A percentile compares a stretch with the other conserved stretches of the same genome.
These are phyloP conservation scores for Elsinoe ampelina DNA, from an alignment of 2,329 filamentous ascomycete genomes.

Conservation along the genomic window DNA sequence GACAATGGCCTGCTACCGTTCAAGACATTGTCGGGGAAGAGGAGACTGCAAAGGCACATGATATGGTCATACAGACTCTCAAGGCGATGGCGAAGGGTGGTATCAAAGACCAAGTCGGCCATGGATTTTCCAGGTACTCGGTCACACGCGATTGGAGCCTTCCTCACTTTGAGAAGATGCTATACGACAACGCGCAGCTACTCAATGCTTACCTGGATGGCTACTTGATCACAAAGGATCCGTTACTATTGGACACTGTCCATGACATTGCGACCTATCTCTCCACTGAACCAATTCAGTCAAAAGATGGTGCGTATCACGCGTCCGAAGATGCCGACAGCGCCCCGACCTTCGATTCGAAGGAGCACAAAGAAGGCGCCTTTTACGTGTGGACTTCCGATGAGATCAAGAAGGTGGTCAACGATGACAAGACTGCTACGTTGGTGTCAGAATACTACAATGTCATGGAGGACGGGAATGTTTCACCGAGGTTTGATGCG, in stretches of 20 bases:
- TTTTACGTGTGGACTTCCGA: slow-evolving; percentile 91
- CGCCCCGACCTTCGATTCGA: slow-evolving; percentile 60
- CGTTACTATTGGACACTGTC: slow-evolving; percentile 67
- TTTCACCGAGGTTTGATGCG: slow-evolving; percentile 70
- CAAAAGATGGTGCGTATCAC: slow-evolving; percentile 64
- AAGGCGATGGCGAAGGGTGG: slow-evolving; percentile 65
- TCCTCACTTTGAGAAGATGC: slow-evolving; percentile 95
- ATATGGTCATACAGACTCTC: slow-evolving; percentile 74
- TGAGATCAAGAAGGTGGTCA: slow-evolving; percentile 64
- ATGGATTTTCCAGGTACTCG: slow-evolving; percentile 76
- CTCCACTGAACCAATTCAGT: slow-evolving; percentile 58
- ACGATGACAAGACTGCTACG: slow-evolving; percentile 59
- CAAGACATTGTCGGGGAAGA: slow-evolving; percentile 77
- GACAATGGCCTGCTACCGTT: slow-evolving; percentile 61
- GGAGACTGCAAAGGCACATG: slow-evolving; percentile 62
- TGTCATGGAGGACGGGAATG: slow-evolving; percentile 74
- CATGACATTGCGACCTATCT: slow-evolving; percentile 83
- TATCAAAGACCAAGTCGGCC: slow-evolving; percentile 65
- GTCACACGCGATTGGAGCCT: slow-evolving; percentile 87
- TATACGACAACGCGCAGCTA: slow-evolving; percentile 84
- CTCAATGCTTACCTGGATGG: slow-evolving; percentile 78
- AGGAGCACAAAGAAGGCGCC: slow-evolving; percentile 78
- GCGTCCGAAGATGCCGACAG: slow-evolving; percentile 90
- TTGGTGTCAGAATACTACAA: slow-evolving; percentile 79
- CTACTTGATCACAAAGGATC: slow-evolving; percentile 59